Percentiles rank a stretch among this genome's conserved stretches.
These are phyloP conservation scores for Dipteronia sinensis DNA, from an alignment of 345 rosid species.

Conservation along the genomic window DNA sequence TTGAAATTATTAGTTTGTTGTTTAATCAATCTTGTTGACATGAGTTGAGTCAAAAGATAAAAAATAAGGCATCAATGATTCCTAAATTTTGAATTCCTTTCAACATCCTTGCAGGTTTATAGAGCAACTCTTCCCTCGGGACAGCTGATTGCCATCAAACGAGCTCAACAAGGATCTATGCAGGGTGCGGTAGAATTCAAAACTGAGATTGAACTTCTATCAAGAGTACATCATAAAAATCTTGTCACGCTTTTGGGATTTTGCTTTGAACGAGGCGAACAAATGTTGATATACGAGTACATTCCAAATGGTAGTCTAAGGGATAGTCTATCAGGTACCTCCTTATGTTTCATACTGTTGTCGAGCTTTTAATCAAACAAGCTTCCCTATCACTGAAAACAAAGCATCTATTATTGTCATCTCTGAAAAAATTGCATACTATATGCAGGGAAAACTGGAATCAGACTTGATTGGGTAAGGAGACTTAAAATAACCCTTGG, in stretches of 20 bases:
- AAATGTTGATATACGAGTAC: slow-evolving; percentile 75
- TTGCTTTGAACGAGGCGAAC: slow-evolving; percentile 71
- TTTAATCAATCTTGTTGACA: neutral
- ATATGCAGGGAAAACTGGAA: slow-evolving; percentile 72
- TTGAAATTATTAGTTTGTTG: neutral
- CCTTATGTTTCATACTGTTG: neutral
- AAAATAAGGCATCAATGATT: neutral
- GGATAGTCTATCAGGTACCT: slow-evolving; percentile 71
- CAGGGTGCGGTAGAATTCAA: slow-evolving; percentile 87
- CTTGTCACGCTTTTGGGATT: slow-evolving; percentile 73
- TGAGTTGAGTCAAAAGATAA: neutral
- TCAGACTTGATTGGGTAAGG: slow-evolving; percentile 75
- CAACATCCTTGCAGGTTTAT: slow-evolving; percentile 56
- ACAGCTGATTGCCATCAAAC: slow-evolving; percentile 64
- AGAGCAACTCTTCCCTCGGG: slow-evolving; percentile 64
- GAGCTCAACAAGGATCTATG: slow-evolving; percentile 80
- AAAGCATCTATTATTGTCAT: neutral
- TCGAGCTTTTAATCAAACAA: neutral
- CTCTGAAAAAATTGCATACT: neutral
- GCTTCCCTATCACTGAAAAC: neutral
- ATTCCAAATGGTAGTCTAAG: slow-evolving; percentile 64
- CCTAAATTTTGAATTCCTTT: neutral
- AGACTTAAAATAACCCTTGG: slow-evolving; percentile 81
- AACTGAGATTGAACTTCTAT: slow-evolving; percentile 86
- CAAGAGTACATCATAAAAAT: slow-evolving; percentile 87